Percentiles rank a stretch among this genome's conserved stretches.
Conservation (phyloP, 768 basidiomycete species). For the Podaxis rugospora region DNA sequence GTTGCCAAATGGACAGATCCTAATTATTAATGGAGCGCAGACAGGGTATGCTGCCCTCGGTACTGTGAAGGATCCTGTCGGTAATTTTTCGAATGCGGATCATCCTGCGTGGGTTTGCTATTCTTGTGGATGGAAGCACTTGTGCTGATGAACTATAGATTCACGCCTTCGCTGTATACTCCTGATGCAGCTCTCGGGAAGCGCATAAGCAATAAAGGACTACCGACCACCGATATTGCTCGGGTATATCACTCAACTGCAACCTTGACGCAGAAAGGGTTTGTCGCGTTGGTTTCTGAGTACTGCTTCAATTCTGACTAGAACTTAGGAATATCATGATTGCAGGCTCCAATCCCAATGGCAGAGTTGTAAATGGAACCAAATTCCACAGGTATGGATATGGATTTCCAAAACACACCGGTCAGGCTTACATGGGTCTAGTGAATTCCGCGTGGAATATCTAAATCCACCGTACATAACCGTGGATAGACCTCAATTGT, state of each 20-base stretch:
- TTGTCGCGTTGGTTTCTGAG: constrained; percentile 14
- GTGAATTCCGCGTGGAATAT: constrained; percentile 39
- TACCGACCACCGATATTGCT: constrained; percentile 39
- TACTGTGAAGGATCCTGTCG: constrained; percentile 25
- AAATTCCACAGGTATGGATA: constrained; percentile 20
- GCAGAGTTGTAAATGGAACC: constrained; percentile 21
- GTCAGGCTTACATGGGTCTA: constrained; percentile 5
- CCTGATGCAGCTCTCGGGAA: constrained; percentile 36
- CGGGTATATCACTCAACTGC: constrained; percentile 62
- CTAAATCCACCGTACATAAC: constrained; percentile 39
- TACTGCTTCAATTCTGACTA: not conserved
- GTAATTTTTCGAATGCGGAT: constrained; percentile 24
- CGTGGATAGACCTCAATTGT: constrained; percentile 27
- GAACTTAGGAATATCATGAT: constrained; percentile 22
- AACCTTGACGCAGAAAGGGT: constrained; percentile 52
- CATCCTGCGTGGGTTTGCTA: constrained; percentile 23
- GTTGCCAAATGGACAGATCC: constrained; percentile 38
- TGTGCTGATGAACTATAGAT: constrained; percentile 11
- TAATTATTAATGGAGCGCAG: constrained; percentile 39
- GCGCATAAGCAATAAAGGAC: constrained; percentile 43
- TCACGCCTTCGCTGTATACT: constrained; percentile 46
- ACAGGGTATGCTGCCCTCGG: constrained; percentile 39
- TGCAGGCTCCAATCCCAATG: constrained; percentile 46
- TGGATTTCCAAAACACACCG: no score
- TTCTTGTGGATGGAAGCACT: not conserved